Conservation (phyloP, 108 stramenopile genomes). For the Thalassiosira profunda region DNA sequence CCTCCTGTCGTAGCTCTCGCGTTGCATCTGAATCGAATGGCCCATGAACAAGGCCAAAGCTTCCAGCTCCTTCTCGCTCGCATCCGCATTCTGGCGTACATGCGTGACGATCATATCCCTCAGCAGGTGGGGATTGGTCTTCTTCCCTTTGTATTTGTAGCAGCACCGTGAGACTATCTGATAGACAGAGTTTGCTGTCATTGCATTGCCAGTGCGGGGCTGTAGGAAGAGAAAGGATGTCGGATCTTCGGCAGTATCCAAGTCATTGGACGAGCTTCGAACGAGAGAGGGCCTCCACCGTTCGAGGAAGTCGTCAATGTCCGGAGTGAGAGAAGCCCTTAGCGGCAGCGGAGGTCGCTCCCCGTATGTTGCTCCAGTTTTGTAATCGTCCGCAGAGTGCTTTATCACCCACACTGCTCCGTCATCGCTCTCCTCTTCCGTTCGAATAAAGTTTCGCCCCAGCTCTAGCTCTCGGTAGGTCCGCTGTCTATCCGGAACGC, state of each 20-base stretch:
- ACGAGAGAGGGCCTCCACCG: slow-evolving; percentile 71
- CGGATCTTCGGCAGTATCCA: background rate
- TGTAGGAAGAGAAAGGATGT: slow-evolving; percentile 65
- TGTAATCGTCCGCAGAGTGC: slow-evolving; percentile 80
- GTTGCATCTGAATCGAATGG: slow-evolving; percentile 85
- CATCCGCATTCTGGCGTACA: slow-evolving; percentile 77
- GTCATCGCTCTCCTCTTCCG: slow-evolving; percentile 5
- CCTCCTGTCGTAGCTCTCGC: slow-evolving; percentile 84
- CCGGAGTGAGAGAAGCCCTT: slow-evolving; percentile 53
- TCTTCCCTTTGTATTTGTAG: slow-evolving; percentile 79
- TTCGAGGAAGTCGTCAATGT: slow-evolving; percentile 77
- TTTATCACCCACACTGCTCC: slow-evolving; percentile 59
- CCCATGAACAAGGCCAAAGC: slow-evolving; percentile 91
- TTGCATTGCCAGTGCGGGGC: slow-evolving; percentile 71
- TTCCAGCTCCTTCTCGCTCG: slow-evolving; percentile 85
- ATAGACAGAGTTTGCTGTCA: slow-evolving; percentile 77
- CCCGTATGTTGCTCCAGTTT: slow-evolving; percentile 86
- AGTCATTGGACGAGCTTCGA: no score
- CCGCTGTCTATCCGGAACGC: slow-evolving; percentile 86
- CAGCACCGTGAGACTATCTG: slow-evolving; percentile 76
- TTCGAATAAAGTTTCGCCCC: slow-evolving; percentile 60
- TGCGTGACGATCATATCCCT: slow-evolving; percentile 90
- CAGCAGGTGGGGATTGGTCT: slow-evolving; percentile 84
- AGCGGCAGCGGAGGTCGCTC: slow-evolving; percentile 78
- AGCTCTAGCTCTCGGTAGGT: slow-evolving; percentile 86